Evolutionary conservation across 2,329 filamentous ascomycete species (phyloP).

Genomic region (Cryoendolithus antarcticus): DNA sequence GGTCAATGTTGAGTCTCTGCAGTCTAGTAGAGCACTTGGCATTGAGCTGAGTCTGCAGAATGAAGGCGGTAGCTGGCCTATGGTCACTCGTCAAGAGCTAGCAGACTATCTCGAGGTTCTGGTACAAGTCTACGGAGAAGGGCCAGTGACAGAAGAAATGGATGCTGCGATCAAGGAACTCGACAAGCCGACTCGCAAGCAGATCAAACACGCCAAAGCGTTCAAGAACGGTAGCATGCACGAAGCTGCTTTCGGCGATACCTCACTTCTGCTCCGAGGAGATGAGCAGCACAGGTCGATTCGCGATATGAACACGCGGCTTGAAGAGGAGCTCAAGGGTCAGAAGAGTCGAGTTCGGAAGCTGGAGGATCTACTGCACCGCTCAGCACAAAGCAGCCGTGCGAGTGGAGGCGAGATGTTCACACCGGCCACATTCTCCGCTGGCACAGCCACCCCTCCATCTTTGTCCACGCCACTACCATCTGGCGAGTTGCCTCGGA

Average conservation of each 20-base stretch:
- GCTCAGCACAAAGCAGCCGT: conserved; percentile 52
- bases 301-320: conserved; percentile 43
- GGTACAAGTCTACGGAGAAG: conserved; percentile 52
- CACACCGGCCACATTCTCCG: conserved; percentile 15
- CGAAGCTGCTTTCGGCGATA: conserved; percentile 73
- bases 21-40: conserved; percentile 54
- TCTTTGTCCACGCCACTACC: conserved; percentile 9
- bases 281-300: conserved; percentile 60
- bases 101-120: conserved; percentile 59
- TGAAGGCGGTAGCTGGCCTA: conserved; percentile 70
- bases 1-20: conserved; percentile 52
- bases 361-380: conserved; percentile 82
- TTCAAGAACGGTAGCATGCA: conserved; percentile 96
- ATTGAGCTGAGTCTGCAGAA: conserved; percentile 78
- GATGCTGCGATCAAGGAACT: conserved; percentile 67
- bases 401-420: conserved; percentile 25
- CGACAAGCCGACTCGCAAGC: conserved; percentile 70
- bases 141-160: conserved; percentile 57
- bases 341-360: conserved; percentile 88
- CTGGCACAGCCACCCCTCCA: conserved; percentile 10
- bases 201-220: conserved; percentile 73
- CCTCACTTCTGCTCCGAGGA: conserved; percentile 72
- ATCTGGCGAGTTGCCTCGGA: conserved; percentile 13
- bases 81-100: conserved; percentile 62
- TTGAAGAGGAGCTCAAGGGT: conserved; percentile 55